Conservation (phyloP, 169 alveolate species). For the Cryptosporidium xiaoi region DNA sequence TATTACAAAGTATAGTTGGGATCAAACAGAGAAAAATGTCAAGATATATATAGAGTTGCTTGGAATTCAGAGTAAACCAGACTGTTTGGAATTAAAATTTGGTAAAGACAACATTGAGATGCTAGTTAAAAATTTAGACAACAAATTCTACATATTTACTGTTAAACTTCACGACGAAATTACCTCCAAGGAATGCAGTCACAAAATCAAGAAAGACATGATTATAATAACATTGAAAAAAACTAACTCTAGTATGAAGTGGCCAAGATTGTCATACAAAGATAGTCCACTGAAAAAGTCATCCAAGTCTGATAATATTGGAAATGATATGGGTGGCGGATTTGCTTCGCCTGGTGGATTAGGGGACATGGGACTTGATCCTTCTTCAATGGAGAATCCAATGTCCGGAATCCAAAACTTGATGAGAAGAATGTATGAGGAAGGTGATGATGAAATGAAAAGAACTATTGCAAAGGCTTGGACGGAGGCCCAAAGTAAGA, state of each 20-base stretch:
- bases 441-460: conserved; percentile 93
- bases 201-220: conserved; percentile 58
- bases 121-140: conserved; percentile 20
- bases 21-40: conserved; percentile 69
- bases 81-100: conserved; percentile 25
- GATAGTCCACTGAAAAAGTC: conserved; percentile 76
- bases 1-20: conserved; percentile 77
- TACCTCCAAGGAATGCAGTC: conserved; percentile 15
- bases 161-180: conserved; percentile 27
- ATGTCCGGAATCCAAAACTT: conserved; percentile 80
- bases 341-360: background rate
- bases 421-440: conserved; percentile 83
- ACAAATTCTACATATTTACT: conserved; percentile 44
- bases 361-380: conserved; percentile 56
- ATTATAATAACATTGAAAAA: conserved; percentile 35
- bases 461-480: conserved; percentile 95
- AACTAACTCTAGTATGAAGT: background rate
- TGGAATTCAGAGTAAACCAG: conserved; percentile 41
- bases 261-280: conserved; percentile 70
- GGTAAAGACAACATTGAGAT: conserved; percentile 33
- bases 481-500: conserved; percentile 83
- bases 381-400: conserved; percentile 79
- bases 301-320: conserved; percentile 45
- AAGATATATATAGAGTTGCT: conserved; percentile 71
- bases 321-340: conserved; percentile 52